Conservation (phyloP, 768 basidiomycete species). For the Tubosaeta sp. region DNA sequence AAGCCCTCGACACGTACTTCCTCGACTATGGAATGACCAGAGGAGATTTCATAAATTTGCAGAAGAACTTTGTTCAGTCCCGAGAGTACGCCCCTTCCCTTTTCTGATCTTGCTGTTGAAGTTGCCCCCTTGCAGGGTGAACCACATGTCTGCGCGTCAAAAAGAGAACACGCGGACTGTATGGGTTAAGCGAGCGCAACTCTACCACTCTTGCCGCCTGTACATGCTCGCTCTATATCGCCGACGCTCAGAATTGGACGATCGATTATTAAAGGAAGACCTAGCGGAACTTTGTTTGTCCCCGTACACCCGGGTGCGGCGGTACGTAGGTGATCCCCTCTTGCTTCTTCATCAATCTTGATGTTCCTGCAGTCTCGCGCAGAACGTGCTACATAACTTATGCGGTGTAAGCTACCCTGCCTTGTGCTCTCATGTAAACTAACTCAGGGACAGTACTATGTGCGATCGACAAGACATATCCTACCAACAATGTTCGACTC, state of each 20-base stretch:
- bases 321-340: slow-evolving; percentile 40
- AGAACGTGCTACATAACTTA: slow-evolving; percentile 58
- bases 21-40: slow-evolving; percentile 65
- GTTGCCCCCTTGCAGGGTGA: slow-evolving; percentile 39
- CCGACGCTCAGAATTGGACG: slow-evolving; percentile 68
- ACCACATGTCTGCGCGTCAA: slow-evolving; percentile 66
- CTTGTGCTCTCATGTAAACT: not conserved
- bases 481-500: slow-evolving; percentile 60
- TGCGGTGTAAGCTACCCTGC: slow-evolving; percentile 48
- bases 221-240: slow-evolving; percentile 78
- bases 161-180: slow-evolving; percentile 72
- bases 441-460: slow-evolving; percentile 48
- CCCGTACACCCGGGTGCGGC: slow-evolving; percentile 71
- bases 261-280: slow-evolving; percentile 56
- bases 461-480: slow-evolving; percentile 65
- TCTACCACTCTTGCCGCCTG: slow-evolving; percentile 71
- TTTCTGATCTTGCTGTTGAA: not conserved
- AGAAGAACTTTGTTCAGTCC: slow-evolving; percentile 40
- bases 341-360: not conserved
- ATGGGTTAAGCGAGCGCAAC: slow-evolving; percentile 72
- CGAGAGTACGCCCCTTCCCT: slow-evolving; percentile 20
- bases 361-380: slow-evolving; percentile 51
- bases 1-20: slow-evolving; percentile 72
- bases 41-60: slow-evolving; percentile 54
- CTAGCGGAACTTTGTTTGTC: slow-evolving; percentile 74